Evolutionary conservation across 768 basidiomycete genomes (phyloP).

Genomic region (Mycena filopes): DNA sequence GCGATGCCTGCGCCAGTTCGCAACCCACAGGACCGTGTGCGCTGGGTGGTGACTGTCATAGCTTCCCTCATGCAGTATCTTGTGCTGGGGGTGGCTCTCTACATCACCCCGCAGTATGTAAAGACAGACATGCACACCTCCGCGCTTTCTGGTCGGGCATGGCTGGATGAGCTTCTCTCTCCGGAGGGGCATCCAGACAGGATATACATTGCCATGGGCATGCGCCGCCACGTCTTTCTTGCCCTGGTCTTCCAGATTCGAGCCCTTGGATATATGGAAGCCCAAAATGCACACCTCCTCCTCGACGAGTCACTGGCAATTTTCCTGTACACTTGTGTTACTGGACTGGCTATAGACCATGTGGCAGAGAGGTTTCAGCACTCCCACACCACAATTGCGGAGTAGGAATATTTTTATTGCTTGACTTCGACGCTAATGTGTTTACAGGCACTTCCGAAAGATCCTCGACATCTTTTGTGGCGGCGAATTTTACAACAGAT

Average conservation of each 20-base stretch:
- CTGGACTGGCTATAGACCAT: too few relatives aligned
- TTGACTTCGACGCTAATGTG: too few relatives aligned
- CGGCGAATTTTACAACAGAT: too few relatives aligned
- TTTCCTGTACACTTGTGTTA: too few relatives aligned
- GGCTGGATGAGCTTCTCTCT: conserved; percentile 31
- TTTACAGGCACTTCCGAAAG: conserved; percentile 16
- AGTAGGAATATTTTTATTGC: conserved; percentile 11
- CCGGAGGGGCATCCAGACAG: conserved; percentile 29
- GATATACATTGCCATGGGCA: conserved; percentile 32
- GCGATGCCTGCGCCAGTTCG: too few relatives aligned
- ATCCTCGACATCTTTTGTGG: conserved; percentile 10
- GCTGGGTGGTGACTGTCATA: too few relatives aligned
- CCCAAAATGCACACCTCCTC: conserved; percentile 10
- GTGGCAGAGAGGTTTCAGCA: conserved; percentile 35
- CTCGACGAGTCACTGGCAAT: conserved; percentile 4
- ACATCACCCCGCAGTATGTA: too few relatives aligned
- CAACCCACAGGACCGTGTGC: too few relatives aligned
- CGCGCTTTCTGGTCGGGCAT: neutral
- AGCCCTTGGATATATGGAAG: neutral
- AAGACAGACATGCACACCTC: too few relatives aligned
- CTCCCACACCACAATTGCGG: conserved; percentile 36
- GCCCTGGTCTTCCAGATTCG: conserved; percentile 17
- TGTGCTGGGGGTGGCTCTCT: too few relatives aligned
- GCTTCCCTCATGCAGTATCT: too few relatives aligned
- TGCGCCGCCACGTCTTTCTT: neutral